Evolutionary conservation across 805 yeast species (phyloP).

Genomic region (Suhomyces prunicola): DNA sequence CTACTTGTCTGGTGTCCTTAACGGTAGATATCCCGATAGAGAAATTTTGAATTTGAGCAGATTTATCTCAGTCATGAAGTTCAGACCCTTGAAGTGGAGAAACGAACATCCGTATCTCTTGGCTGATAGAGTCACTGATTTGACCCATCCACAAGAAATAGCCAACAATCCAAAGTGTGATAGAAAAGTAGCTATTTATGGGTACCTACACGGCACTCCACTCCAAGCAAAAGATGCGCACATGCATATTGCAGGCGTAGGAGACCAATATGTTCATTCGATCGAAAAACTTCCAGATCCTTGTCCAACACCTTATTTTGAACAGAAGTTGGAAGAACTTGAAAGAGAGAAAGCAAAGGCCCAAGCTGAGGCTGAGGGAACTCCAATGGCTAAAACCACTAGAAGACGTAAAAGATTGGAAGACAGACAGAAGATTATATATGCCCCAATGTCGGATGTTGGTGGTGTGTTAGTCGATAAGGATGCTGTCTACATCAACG

Average conservation of each 20-base stretch:
- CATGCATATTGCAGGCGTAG: slow-evolving; percentile 94
- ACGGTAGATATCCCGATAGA: slow-evolving; percentile 97
- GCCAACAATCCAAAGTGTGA: slow-evolving; percentile 80
- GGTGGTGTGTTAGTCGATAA: slow-evolving; percentile 96
- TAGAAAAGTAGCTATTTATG: slow-evolving; percentile 87
- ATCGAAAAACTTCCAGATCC: slow-evolving; percentile 96
- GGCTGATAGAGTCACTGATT: slow-evolving; percentile 87
- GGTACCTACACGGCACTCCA: slow-evolving; percentile 93
- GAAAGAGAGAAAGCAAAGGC: slow-evolving; percentile 71
- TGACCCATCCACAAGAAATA: slow-evolving; percentile 85
- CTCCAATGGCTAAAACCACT: slow-evolving; percentile 44
- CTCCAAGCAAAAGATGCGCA: slow-evolving; percentile 63
- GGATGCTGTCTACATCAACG: slow-evolving; percentile 94
- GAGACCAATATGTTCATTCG: slow-evolving; percentile 73
- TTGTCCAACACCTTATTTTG: slow-evolving; percentile 94
- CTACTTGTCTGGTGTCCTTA: slow-evolving; percentile 90
- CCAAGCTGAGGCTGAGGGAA: slow-evolving; percentile 60
- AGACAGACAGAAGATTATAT: slow-evolving; percentile 88
- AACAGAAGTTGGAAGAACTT: slow-evolving; percentile 76
- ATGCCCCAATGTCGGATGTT: slow-evolving; percentile 99
- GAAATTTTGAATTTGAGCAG: slow-evolving; percentile 89
- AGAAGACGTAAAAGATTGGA: slow-evolving; percentile 86
- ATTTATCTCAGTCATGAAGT: slow-evolving; percentile 95
- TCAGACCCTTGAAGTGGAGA: slow-evolving; percentile 98
- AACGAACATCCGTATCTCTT: slow-evolving; percentile 94